Conservation (phyloP, 176 grass and related monocot genomes). For the Phoenix dactylifera region DNA sequence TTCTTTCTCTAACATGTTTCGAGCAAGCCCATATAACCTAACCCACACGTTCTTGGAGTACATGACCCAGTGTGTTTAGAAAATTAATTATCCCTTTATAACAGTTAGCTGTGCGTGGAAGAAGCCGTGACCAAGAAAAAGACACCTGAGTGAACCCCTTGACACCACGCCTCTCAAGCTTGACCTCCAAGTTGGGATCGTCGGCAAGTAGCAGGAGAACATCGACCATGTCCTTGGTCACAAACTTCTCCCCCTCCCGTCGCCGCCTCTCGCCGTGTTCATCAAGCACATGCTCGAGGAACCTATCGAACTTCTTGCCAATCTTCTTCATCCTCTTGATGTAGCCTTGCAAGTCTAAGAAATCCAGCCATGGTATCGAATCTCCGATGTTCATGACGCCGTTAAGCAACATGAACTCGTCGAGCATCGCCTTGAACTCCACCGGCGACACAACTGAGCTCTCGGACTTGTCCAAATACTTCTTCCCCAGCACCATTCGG, state of each 20-base stretch:
- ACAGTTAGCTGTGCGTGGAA: too few relatives aligned
- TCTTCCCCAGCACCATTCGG: slow-evolving; percentile 8
- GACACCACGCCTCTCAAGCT: too few relatives aligned
- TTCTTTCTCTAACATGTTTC: too few relatives aligned
- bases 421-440: slow-evolving; percentile 17
- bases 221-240: too few relatives aligned
- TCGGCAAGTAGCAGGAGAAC: too few relatives aligned
- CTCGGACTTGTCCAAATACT: not conserved
- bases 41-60: too few relatives aligned
- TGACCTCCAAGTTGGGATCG: too few relatives aligned
- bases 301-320: not conserved
- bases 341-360: slow-evolving; percentile 10
- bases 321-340: slow-evolving; percentile 9
- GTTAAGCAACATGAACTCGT: slow-evolving; percentile 6
- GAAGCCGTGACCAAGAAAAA: too few relatives aligned
- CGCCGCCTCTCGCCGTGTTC: slow-evolving; percentile 4
- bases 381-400: slow-evolving; percentile 10
- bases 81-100: too few relatives aligned
- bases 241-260: not conserved
- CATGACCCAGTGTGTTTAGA: too few relatives aligned
- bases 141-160: too few relatives aligned
- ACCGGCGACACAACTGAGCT: not conserved
- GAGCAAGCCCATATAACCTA: too few relatives aligned
- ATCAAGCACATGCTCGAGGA: not conserved
- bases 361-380: slow-evolving; percentile 5